A percentile compares a stretch with the other conserved stretches of the same genome.
phyloP scores from a whole-genome alignment of 768 basidiomycete genomes.

The Peribolospora kevripleyi region DNA sequence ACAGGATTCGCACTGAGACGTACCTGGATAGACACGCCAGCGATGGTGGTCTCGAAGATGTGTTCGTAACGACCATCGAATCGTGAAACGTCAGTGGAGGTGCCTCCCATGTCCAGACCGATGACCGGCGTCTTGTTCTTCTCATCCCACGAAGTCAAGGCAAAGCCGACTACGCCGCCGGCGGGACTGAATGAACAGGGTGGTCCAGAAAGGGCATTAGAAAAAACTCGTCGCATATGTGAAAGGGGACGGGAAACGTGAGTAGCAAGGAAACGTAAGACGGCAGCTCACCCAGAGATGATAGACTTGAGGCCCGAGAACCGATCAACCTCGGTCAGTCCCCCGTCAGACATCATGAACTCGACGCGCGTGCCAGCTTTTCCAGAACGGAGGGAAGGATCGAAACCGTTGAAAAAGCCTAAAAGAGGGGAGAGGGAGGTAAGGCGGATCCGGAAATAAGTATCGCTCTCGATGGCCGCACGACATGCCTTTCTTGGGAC shows the following conservation, averaged over 20 bases:
- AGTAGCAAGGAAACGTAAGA: not conserved
- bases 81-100: constrained; percentile 82
- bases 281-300: constrained; percentile 32
- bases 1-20: too few relatives aligned
- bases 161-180: constrained; percentile 87
- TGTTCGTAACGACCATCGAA: constrained; percentile 77
- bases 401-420: constrained; percentile 69
- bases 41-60: constrained; percentile 86
- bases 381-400: constrained; percentile 33
- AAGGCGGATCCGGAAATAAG: too few relatives aligned
- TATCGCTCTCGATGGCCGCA: too few relatives aligned
- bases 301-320: constrained; percentile 89
- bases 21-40: constrained; percentile 54
- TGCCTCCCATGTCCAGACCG: constrained; percentile 50
- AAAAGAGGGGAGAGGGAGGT: too few relatives aligned
- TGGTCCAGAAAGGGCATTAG: not conserved
- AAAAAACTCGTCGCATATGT: not conserved
- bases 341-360: constrained; percentile 90
- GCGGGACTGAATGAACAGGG: constrained; percentile 31
- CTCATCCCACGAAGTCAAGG: constrained; percentile 64
- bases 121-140: constrained; percentile 45
- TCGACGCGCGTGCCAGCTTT: constrained; percentile 34
- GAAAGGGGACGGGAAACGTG: not conserved
- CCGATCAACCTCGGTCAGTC: constrained; percentile 48
- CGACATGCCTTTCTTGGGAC: not conserved